Base-by-base conservation (phyloP, 2,329 filamentous ascomycete species). In the Davidsoniella eucalypti region DNA sequence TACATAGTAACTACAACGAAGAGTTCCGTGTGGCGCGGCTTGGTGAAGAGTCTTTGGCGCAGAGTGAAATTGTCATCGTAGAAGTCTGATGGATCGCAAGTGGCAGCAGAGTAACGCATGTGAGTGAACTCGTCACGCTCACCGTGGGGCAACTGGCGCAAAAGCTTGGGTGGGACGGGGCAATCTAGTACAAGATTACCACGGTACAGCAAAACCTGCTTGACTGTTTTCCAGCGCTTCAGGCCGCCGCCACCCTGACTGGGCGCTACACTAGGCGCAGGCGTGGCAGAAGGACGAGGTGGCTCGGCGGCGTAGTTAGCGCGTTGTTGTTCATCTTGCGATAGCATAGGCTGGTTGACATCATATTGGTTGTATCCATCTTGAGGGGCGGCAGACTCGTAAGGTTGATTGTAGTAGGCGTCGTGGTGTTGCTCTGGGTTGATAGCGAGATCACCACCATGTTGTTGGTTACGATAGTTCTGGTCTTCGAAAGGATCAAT, bases 1-100 rank as follows among this genome's bases (percentile, higher is more conserved):
- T 95, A 96, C 92, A 96, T 96, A 58, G 92, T 98, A 54, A 98
- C 72, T 36, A 88, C 90, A 59, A 96, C 94, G 65, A 96, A 95
- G 1, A 96, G 71, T 67, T 96, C 90, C 0, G 90, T 95, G 61
- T 94, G 85, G 50, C 90, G 75, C 3, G 87, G 83, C 64, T 94
- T 95, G 51, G 86, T 87, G 61, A 95, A 95, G 21, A 96, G 76
- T 61, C 79, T 82, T 66, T 96, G 90, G 55, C 90, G 84, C 53
- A 96, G 67, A 1, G 90, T 95, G 59, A 95, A 96, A 54, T 90
- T 85, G 59, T 87, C 80, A 3, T 86, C 80, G 61, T 84, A 87
- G 63, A 95, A 96, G 52, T 93, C 78, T 14, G 78, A 75, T 0
- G 90, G 90, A 59, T 96, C 90, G 68, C 90, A 95, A 1, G 90